A percentile compares a stretch with the other conserved stretches of the same genome.
These are phyloP conservation scores for Colletotrichum sp. DNA, from an alignment of 2,329 filamentous ascomycete species.

Conservation along the genomic window DNA sequence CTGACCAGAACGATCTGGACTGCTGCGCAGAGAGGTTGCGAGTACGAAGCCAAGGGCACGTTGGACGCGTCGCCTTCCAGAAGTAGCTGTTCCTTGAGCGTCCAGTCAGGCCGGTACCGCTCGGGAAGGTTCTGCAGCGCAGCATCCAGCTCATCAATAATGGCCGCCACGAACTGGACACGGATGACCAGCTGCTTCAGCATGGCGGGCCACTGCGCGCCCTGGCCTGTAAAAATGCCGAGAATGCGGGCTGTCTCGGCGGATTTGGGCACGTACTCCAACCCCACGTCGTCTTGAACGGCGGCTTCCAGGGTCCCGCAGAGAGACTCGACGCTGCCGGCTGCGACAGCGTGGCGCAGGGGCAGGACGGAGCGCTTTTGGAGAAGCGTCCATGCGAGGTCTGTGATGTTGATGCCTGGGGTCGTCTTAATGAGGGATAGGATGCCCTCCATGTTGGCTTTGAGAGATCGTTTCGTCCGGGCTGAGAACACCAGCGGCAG, in stretches of 20 bases:
- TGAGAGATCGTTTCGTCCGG: neutral
- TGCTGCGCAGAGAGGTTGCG: neutral
- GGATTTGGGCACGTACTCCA: neutral
- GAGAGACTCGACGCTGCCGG: neutral
- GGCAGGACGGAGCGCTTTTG: neutral
- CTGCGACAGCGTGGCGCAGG: neutral
- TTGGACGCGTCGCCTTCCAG: neutral
- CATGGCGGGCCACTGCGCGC: neutral
- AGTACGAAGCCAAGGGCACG: neutral
- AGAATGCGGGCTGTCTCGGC: neutral
- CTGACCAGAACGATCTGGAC: slow-evolving; percentile 28
- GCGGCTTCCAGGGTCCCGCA: neutral
- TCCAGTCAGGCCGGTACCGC: neutral
- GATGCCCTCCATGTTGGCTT: neutral
- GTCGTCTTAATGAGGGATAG: neutral
- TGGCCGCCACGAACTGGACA: neutral
- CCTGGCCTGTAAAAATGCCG: slow-evolving; percentile 24
- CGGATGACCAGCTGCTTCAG: neutral
- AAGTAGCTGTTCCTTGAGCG: neutral
- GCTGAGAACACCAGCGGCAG: neutral
- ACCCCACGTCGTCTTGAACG: neutral
- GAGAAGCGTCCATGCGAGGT: neutral
- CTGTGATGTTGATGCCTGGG: neutral
- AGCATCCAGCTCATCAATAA: slow-evolving; percentile 25
- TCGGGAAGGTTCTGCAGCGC: slow-evolving; percentile 19